phyloP scores from a whole-genome alignment of 805 yeast species.

The Myxozyma vanderwaltii region DNA sequence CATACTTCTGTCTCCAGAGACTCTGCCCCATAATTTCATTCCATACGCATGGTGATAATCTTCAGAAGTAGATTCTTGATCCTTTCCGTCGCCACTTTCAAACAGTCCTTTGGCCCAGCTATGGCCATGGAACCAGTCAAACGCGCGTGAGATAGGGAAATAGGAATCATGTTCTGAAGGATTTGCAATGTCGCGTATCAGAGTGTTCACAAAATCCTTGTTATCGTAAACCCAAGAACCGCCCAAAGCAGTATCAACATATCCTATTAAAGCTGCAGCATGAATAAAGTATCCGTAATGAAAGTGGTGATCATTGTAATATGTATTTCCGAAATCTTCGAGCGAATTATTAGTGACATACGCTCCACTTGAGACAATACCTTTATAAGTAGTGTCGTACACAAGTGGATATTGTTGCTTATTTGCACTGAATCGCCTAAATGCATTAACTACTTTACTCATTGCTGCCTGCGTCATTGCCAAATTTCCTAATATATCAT shows the following conservation, averaged over 20 bases:
- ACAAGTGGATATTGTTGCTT: conserved; percentile 70
- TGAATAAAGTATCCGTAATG: conserved; percentile 83
- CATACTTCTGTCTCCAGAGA: conserved; percentile 54
- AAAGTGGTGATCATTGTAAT: conserved; percentile 85
- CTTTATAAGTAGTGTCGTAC: conserved; percentile 59
- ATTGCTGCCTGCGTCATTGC: conserved; percentile 55
- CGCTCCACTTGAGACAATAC: conserved; percentile 57
- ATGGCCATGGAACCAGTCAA: conserved; percentile 76
- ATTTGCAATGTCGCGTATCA: conserved; percentile 69
- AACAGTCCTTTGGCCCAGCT: conserved; percentile 74
- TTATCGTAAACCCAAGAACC: conserved; percentile 54
- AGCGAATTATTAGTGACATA: conserved; percentile 43
- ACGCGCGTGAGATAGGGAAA: conserved; percentile 66
- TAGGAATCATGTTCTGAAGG: conserved; percentile 55
- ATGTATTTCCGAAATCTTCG: conserved; percentile 76
- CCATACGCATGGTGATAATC: conserved; percentile 72
- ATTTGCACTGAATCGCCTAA: conserved; percentile 68
- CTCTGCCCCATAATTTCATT: conserved; percentile 69
- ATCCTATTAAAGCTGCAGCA: conserved; percentile 76
- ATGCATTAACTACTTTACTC: conserved; percentile 62
- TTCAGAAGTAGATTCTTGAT: conserved; percentile 71
- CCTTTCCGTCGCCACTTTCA: conserved; percentile 66
- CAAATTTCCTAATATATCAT: conserved; percentile 61
- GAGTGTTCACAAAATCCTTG: conserved; percentile 59
- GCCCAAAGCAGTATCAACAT: conserved; percentile 60